Conservation (phyloP, 1,139 yeast species). For the Pichia sp. region DNA sequence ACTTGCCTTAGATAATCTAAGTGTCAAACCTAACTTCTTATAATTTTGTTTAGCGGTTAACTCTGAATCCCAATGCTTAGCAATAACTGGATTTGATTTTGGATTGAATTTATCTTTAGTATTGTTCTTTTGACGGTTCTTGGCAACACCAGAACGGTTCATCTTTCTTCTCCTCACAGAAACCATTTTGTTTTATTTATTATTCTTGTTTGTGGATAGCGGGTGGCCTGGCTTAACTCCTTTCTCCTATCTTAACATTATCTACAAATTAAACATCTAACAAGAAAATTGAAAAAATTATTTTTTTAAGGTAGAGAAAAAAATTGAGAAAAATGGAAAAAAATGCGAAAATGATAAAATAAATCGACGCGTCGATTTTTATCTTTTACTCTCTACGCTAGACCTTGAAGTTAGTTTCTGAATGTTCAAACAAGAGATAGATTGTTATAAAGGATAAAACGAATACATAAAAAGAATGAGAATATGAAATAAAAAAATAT, state of each 20-base stretch:
- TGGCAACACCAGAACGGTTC: constrained; percentile 67
- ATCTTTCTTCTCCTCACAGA: constrained; percentile 88
- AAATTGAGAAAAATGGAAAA: background rate
- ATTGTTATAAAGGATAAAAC: no score
- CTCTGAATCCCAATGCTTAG: constrained; percentile 85
- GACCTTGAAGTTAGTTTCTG: no score
- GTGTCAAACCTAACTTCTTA: constrained; percentile 68
- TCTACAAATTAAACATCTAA: no score
- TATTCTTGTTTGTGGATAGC: background rate
- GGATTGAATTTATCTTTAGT: constrained; percentile 67
- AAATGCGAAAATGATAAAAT: no score
- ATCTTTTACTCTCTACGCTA: no score
- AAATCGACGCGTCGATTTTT: no score
- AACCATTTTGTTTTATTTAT: constrained; percentile 44
- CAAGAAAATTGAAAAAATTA: no score
- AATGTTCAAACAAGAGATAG: no score
- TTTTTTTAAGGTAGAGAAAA: background rate
- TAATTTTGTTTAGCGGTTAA: constrained; percentile 84
- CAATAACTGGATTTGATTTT: constrained; percentile 75
- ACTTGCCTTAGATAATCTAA: constrained; percentile 61
- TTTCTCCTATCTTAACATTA: no score
- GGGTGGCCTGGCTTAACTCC: background rate
- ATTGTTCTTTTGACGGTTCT: constrained; percentile 65
- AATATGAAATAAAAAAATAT: no score
- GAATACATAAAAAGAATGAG: no score